Evolutionary conservation across 257 asterid species (phyloP), one percentile per base, ranked within the genome.

Genomic region (Solanum acaule): DNA sequence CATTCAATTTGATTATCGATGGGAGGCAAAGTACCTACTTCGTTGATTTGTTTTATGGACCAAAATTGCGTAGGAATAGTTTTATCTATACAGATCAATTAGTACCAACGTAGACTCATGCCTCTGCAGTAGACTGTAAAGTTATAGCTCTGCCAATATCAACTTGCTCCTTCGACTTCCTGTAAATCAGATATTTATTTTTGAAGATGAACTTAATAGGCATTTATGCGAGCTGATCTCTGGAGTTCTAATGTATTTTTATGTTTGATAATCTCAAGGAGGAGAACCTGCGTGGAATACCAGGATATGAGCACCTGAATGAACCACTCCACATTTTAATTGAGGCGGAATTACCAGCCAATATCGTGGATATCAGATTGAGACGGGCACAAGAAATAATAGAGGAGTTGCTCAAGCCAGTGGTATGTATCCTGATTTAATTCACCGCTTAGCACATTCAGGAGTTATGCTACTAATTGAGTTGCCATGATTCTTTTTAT

Each of bases 261-360:
- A 49, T 68, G 49, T 75, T 59, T 89, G 68, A 88, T 89, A 84
- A 89, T 89, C 90, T 88, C 52, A 89, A 96, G 99, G 98, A 96
- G 92, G 99, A 95, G 90, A 96, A 94, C 91, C 93, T 96, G 61
- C 91, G 95, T 63, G 99, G 98, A 52, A 92, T 98, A 84, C 99
- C 98, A n/a, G 99, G 99, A 35, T 96, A 96, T 85, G 99, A 96
- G 92, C 99, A 96, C 92, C 98, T 96, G 76, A 94, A 93, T 86
- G 99, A 96, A 90, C 97, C 93, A 73, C 96, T 96, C 86, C 98
- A 96, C 90, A 94, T 96, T 88, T 90, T 96, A 88, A 94, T 96
- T 49, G 99, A 96, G 94, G 99, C 99, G 20, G 98, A 96, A 90
- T 91, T 96, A 91, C 99, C 99, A 7, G 97, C 98, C 90, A 95